Conservation (phyloP, 2,329 filamentous ascomycete species). For the Colletotrichum godetiae region DNA sequence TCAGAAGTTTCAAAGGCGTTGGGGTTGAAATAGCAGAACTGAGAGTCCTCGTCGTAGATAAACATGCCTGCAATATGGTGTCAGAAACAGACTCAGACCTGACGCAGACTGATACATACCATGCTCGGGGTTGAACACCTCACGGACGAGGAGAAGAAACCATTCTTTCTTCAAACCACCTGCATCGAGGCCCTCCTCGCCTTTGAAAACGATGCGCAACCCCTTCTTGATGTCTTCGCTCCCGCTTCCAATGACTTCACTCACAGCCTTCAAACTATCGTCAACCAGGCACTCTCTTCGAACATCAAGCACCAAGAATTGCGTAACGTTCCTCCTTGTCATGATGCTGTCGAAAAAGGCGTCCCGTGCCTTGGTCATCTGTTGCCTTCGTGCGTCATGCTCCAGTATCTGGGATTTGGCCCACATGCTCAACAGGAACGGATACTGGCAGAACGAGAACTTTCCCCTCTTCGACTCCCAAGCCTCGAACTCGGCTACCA, state of each 20-base stretch:
- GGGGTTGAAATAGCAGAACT: slow-evolving; percentile 93
- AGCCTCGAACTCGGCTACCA: slow-evolving; percentile 85
- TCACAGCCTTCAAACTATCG: slow-evolving; percentile 86
- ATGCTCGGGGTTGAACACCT: slow-evolving; percentile 91
- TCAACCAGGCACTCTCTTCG: slow-evolving; percentile 88
- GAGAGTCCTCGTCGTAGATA: slow-evolving; percentile 89
- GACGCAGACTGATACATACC: slow-evolving; percentile 63
- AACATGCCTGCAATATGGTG: slow-evolving; percentile 76
- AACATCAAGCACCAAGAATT: slow-evolving; percentile 82
- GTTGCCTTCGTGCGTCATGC: slow-evolving; percentile 87
- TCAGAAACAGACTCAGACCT: slow-evolving; percentile 18
- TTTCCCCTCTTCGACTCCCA: slow-evolving; percentile 82
- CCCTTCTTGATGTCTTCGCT: slow-evolving; percentile 92
- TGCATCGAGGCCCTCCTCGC: slow-evolving; percentile 91
- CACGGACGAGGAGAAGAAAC: slow-evolving; percentile 88
- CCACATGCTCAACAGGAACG: slow-evolving; percentile 91
- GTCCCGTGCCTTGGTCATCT: slow-evolving; percentile 88
- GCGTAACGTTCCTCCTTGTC: slow-evolving; percentile 77
- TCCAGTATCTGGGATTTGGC: slow-evolving; percentile 93
- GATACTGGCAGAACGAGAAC: slow-evolving; percentile 93
- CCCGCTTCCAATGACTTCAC: slow-evolving; percentile 83
- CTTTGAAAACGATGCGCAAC: slow-evolving; percentile 84
- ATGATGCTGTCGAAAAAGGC: slow-evolving; percentile 93
- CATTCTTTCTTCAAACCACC: slow-evolving; percentile 93
- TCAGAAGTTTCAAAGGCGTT: slow-evolving; percentile 90